A percentile compares a stretch with the other conserved stretches of the same genome.
These are phyloP conservation scores for Podospora tetraspora DNA, from an alignment of 495 filamentous ascomycete species.

Conservation along the genomic window DNA sequence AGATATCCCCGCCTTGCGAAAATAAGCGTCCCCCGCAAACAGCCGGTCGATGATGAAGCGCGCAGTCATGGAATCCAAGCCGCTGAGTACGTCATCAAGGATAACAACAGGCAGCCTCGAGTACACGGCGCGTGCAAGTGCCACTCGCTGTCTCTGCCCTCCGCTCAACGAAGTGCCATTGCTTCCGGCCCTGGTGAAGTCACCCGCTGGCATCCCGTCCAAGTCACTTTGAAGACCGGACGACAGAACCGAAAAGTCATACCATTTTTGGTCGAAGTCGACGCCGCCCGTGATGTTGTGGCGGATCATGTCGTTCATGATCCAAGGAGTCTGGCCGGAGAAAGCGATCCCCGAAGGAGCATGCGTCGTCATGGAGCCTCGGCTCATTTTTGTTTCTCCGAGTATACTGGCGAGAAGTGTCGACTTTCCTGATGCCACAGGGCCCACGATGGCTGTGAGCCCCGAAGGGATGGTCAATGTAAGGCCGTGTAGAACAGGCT, in stretches of 20 bases:
- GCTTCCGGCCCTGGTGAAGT: slow-evolving; percentile 55
- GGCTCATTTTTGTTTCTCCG: slow-evolving; percentile 19
- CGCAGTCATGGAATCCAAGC: slow-evolving; percentile 54
- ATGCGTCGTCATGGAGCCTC: slow-evolving; percentile 2
- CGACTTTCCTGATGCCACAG: slow-evolving; percentile 34
- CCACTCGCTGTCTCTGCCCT: slow-evolving; percentile 59
- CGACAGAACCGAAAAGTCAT: slow-evolving; percentile 50
- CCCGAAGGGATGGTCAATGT: background rate
- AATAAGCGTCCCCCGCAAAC: slow-evolving; percentile 24
- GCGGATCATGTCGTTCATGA: slow-evolving; percentile 32
- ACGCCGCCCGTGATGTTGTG: slow-evolving; percentile 36
- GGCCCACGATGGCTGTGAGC: slow-evolving; percentile 27
- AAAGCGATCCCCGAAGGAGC: slow-evolving; percentile 12
- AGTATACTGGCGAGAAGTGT: slow-evolving; percentile 29
- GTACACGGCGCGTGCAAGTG: slow-evolving; percentile 32
- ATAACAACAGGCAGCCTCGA: slow-evolving; percentile 20
- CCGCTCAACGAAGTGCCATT: slow-evolving; percentile 57
- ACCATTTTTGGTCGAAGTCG: slow-evolving; percentile 52
- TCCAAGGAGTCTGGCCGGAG: slow-evolving; percentile 37
- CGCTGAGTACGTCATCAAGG: slow-evolving; percentile 51
- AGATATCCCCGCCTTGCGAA: slow-evolving; percentile 14
- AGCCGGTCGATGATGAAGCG: slow-evolving; percentile 49
- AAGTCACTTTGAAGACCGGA: slow-evolving; percentile 55
- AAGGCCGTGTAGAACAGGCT: slow-evolving; percentile 4
- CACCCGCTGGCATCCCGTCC: slow-evolving; percentile 41